Conservation (phyloP, 352 stramenopile species). For the Globisporangium rhizosaccharum region DNA sequence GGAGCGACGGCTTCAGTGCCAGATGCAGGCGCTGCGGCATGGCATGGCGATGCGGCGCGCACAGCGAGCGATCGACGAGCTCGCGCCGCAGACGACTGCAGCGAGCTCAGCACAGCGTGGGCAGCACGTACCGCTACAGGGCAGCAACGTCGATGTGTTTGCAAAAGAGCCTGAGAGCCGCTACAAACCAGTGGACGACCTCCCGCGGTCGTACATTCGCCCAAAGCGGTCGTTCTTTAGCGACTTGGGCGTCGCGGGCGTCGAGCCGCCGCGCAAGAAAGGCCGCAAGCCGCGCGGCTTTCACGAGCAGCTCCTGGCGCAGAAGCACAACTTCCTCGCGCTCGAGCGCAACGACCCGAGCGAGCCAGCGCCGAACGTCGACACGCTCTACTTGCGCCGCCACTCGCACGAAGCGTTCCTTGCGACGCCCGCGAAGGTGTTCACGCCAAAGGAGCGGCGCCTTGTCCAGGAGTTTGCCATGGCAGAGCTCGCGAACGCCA, state of each 20-base stretch:
- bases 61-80: conserved; percentile 35
- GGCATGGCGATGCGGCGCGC: conserved; percentile 44
- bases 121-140: neutral
- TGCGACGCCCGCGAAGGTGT: conserved; percentile 36
- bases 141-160: conserved; percentile 22
- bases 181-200: conserved; percentile 27
- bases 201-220: conserved; percentile 54
- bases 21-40: conserved; percentile 43
- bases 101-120: neutral
- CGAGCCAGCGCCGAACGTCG: conserved; percentile 44
- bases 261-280: conserved; percentile 15
- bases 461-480: conserved; percentile 46
- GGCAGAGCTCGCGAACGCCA: conserved; percentile 14
- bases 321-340: conserved; percentile 2
- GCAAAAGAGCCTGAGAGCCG: conserved; percentile 19
- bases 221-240: conserved; percentile 55
- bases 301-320: conserved; percentile 10
- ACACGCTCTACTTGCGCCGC: conserved; percentile 42
- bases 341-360: conserved; percentile 9
- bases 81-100: conserved; percentile 10
- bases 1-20: conserved; percentile 28
- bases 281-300: conserved; percentile 20
- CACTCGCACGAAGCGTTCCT: conserved; percentile 61
- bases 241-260: conserved; percentile 23
- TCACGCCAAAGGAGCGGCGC: conserved; percentile 54